A percentile compares a stretch with the other conserved stretches of the same genome.
Conservation (phyloP, 345 rosid species). For the Gossypium herbaceum region DNA sequence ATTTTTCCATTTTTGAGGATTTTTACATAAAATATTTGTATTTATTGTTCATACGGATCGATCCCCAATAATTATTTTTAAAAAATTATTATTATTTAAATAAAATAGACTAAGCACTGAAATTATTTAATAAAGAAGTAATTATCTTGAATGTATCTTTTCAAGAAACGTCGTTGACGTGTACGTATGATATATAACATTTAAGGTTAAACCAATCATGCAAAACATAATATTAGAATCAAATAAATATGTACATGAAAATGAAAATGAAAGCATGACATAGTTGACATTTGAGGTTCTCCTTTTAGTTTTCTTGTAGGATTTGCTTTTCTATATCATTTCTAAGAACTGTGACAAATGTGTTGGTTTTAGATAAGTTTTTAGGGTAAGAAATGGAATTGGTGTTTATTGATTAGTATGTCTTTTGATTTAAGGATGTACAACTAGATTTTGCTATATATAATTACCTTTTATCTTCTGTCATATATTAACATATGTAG, state of each 20-base stretch:
- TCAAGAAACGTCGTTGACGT: no score
- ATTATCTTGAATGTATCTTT: no score
- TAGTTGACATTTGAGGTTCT: neutral
- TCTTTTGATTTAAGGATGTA: neutral
- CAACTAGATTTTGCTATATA: neutral
- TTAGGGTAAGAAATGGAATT: neutral
- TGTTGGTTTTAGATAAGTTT: neutral
- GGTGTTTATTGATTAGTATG: neutral
- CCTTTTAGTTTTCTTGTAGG: neutral
- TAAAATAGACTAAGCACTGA: no score
- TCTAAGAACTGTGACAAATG: neutral
- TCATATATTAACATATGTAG: neutral
- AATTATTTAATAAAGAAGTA: no score
- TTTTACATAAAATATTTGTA: no score
- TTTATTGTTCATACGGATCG: fast-evolving
- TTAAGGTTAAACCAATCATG: no score
- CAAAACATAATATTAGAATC: no score
- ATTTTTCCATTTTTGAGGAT: fast-evolving
- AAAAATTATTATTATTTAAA: no score
- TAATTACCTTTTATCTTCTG: neutral
- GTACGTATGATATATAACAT: no score
- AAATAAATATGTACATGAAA: no score
- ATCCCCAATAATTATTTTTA: no score
- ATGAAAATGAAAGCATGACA: no score
- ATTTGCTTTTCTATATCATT: neutral